phyloP scores from a whole-genome alignment of 495 filamentous ascomycete species.

The Aspergillus conjunctus region DNA sequence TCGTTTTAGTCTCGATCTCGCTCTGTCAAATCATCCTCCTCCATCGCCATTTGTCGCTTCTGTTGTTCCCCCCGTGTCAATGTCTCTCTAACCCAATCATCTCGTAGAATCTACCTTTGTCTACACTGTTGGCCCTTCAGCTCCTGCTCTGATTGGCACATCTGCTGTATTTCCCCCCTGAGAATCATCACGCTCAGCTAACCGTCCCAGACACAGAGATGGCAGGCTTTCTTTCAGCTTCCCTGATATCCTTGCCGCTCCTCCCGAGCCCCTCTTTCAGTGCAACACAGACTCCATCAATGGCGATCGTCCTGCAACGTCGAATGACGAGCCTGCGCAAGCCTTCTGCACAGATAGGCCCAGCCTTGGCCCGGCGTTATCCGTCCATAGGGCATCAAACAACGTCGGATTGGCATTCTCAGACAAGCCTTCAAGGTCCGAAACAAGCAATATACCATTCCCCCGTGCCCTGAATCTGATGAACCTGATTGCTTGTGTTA shows the following conservation, averaged over 20 bases:
- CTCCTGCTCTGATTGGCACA: neutral
- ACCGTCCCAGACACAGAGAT: conserved; percentile 1
- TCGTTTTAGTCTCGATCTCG: conserved; percentile 1
- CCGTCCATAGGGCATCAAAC: conserved; percentile 6
- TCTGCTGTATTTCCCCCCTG: neutral
- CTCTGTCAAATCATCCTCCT: neutral
- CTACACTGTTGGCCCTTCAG: neutral
- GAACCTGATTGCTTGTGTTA: conserved; percentile 5
- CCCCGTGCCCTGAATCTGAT: neutral
- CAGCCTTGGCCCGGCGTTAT: conserved; percentile 1
- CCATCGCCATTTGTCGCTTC: neutral
- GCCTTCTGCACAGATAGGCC: neutral
- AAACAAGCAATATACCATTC: conserved; percentile 18
- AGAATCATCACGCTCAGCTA: neutral
- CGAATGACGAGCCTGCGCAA: neutral
- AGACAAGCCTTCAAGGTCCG: conserved; percentile 14
- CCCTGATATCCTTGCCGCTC: neutral
- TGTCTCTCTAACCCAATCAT: neutral
- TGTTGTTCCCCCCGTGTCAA: neutral
- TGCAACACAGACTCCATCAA: neutral
- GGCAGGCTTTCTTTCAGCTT: neutral
- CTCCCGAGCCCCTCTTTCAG: neutral
- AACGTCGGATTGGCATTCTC: neutral
- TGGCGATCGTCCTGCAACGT: conserved; percentile 5
- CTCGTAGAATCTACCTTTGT: neutral